phyloP scores from a whole-genome alignment of 1,284 basidiomycete genomes.

The Ceratobasidium sp. region DNA sequence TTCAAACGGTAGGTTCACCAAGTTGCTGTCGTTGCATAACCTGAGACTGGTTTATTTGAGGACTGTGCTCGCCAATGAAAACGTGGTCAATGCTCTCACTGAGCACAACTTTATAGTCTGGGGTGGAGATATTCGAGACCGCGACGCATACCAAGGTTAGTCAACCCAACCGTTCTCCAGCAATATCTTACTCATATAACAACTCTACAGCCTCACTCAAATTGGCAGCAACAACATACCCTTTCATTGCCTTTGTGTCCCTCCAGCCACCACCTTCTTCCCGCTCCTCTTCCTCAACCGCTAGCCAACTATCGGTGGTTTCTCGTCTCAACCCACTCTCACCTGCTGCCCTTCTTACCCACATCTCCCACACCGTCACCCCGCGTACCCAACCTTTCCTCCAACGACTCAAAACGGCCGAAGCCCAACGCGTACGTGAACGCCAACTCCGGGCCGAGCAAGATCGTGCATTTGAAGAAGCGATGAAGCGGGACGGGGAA shows the following conservation, averaged over 20 bases:
- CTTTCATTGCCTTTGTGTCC: slow-evolving; percentile 90
- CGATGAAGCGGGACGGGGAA: slow-evolving; percentile 77
- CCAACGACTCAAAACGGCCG: slow-evolving; percentile 66
- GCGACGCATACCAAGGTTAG: slow-evolving; percentile 86
- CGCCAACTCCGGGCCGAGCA: slow-evolving; percentile 82
- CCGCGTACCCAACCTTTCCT: slow-evolving; percentile 85
- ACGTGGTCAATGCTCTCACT: slow-evolving; percentile 74
- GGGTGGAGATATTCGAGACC: slow-evolving; percentile 85
- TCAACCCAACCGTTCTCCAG: slow-evolving; percentile 35
- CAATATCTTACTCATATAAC: background rate
- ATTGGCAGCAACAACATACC: slow-evolving; percentile 89
- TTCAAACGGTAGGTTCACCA: slow-evolving; percentile 77
- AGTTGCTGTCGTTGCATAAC: background rate
- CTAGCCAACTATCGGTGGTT: slow-evolving; percentile 78
- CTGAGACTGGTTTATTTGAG: slow-evolving; percentile 57
- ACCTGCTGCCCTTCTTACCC: slow-evolving; percentile 70
- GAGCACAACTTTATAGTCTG: slow-evolving; percentile 82
- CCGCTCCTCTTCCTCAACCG: slow-evolving; percentile 61
- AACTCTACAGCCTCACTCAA: slow-evolving; percentile 77
- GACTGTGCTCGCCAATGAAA: slow-evolving; percentile 79
- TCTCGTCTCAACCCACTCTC: slow-evolving; percentile 80
- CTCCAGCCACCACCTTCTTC: slow-evolving; percentile 74
- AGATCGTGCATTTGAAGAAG: slow-evolving; percentile 80
- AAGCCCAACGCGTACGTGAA: slow-evolving; percentile 69
- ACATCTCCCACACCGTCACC: slow-evolving; percentile 77